phyloP scores from a whole-genome alignment of 768 basidiomycete species.

The Leccinum subgranulosum region DNA sequence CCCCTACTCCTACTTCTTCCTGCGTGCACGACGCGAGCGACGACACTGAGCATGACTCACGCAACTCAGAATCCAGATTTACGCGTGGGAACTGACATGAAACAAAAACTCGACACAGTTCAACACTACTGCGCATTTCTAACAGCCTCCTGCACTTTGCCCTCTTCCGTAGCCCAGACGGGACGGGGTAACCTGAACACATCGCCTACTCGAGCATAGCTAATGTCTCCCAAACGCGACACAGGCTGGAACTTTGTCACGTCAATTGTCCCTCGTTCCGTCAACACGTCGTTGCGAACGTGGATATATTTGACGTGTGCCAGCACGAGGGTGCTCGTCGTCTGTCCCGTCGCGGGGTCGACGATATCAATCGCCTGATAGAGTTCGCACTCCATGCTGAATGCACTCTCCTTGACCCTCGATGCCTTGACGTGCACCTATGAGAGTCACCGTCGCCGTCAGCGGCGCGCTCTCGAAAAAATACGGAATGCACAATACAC shows the following conservation, averaged over 20 bases:
- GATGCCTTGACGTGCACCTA: conserved; percentile 39
- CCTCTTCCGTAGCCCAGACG: conserved; percentile 20
- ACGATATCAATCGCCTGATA: conserved; percentile 34
- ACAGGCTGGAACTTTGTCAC: conserved; percentile 34
- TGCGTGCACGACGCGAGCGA: neutral
- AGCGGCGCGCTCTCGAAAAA: neutral
- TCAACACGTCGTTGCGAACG: conserved; percentile 41
- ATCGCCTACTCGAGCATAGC: conserved; percentile 33
- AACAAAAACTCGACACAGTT: neutral
- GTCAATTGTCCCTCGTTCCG: conserved; percentile 36
- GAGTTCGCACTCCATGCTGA: conserved; percentile 45
- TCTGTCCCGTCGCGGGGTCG: conserved; percentile 28
- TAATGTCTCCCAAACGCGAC: conserved; percentile 37
- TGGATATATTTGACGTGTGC: conserved; percentile 43
- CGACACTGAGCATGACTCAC: neutral
- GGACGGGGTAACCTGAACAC: conserved; percentile 25
- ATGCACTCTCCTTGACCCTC: conserved; percentile 44
- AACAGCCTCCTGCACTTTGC: conserved; percentile 1
- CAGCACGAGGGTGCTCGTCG: conserved; percentile 34
- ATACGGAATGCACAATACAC: neutral
- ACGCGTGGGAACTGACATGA: neutral
- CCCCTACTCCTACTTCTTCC: too few species aligned
- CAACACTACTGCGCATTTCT: conserved; percentile 6
- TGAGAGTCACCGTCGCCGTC: neutral
- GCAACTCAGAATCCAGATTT: too few species aligned